phyloP scores from a whole-genome alignment of 768 basidiomycete genomes.

The Dentipellis sp. region DNA sequence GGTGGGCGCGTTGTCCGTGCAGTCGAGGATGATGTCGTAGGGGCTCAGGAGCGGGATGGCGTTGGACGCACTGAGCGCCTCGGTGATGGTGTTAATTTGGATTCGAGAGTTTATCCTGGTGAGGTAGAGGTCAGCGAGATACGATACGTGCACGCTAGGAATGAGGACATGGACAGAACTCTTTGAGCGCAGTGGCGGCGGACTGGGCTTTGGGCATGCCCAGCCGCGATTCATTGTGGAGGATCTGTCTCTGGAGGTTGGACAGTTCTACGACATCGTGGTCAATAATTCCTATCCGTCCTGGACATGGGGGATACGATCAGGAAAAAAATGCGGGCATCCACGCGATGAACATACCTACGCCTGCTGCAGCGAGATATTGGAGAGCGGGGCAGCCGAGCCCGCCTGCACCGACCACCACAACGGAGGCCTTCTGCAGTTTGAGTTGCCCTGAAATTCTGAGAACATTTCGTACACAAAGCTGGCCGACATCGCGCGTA shows the following conservation, averaged over 20 bases:
- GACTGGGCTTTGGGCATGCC: constrained; percentile 79
- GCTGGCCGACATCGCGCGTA: constrained; percentile 18
- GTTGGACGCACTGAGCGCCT: constrained; percentile 51
- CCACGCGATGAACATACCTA: constrained; percentile 46
- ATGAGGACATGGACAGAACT: constrained; percentile 31
- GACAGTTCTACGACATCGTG: constrained; percentile 82
- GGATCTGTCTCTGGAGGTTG: constrained; percentile 89
- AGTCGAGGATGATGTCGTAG: constrained; percentile 82
- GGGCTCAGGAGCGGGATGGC: constrained; percentile 49
- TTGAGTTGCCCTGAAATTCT: constrained; percentile 65
- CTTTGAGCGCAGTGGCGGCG: constrained; percentile 58
- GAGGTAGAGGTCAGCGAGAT: constrained; percentile 1
- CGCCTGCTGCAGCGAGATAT: constrained; percentile 86
- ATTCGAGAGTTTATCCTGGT: constrained; percentile 68
- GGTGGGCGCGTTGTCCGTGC: constrained; percentile 89
- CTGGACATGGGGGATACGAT: constrained; percentile 27
- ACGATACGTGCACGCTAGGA: neutral
- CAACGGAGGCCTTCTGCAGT: constrained; percentile 64
- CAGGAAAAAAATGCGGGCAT: constrained; percentile 6
- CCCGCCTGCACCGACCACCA: constrained; percentile 91
- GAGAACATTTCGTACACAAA: neutral
- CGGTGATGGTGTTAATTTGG: constrained; percentile 42
- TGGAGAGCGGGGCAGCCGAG: constrained; percentile 94
- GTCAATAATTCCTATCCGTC: constrained; percentile 79
- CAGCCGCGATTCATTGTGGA: constrained; percentile 65